Conservation (phyloP, 2,329 filamentous ascomycete genomes). For the Fusarium sp. region DNA sequence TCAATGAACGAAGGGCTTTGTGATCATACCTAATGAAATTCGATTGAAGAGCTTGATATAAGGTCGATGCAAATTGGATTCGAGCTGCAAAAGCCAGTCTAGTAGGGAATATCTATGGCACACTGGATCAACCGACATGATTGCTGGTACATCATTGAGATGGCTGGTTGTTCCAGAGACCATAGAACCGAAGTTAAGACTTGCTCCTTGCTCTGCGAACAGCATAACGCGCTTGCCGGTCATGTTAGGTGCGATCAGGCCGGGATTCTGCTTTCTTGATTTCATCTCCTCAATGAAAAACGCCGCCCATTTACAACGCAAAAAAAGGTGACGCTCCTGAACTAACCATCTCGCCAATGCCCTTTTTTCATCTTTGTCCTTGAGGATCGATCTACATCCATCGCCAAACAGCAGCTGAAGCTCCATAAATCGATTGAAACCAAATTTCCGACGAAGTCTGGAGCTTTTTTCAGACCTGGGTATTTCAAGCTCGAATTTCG, state of each 20-base stretch:
- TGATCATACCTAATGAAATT: neutral
- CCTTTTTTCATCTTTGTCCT: neutral
- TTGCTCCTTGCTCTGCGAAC: neutral
- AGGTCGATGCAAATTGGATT: neutral
- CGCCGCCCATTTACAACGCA: neutral
- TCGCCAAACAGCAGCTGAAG: neutral
- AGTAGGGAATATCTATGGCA: neutral
- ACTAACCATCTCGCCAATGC: conserved; percentile 3
- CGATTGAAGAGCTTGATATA: conserved; percentile 8
- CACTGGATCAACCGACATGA: neutral
- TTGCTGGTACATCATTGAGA: neutral
- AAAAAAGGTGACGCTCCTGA: neutral
- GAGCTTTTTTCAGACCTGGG: neutral
- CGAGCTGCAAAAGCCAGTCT: conserved; percentile 2
- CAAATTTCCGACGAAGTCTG: conserved; percentile 5
- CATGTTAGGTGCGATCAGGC: neutral
- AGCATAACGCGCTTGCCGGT: neutral
- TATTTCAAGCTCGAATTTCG: neutral
- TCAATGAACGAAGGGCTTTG: neutral
- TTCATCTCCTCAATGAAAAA: neutral
- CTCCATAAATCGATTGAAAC: neutral
- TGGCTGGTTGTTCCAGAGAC: neutral
- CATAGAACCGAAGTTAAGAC: neutral
- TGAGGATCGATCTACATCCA: neutral
- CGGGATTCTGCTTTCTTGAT: neutral